Conservation (phyloP, 2,329 filamentous ascomycete genomes). For the Elsinoe necatrix region DNA sequence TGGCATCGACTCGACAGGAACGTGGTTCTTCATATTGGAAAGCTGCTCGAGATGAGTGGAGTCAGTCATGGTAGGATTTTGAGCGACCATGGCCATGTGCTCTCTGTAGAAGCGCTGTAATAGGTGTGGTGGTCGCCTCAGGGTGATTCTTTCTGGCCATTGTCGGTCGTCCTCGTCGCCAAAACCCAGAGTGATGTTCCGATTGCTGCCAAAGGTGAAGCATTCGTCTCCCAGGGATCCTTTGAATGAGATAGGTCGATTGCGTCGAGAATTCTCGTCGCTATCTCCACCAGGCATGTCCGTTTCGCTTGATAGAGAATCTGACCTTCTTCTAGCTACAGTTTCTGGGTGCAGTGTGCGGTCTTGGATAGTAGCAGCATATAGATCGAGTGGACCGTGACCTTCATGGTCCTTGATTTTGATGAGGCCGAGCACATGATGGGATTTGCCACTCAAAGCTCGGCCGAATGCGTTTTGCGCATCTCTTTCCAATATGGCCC, state of each 20-base stretch:
- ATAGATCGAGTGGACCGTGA: conserved; percentile 88
- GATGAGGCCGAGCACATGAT: conserved; percentile 65
- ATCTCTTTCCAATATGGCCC: conserved; percentile 72
- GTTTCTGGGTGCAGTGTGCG: conserved; percentile 49
- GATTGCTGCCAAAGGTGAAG: conserved; percentile 93
- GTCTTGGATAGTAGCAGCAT: conserved; percentile 74
- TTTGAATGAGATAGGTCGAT: conserved; percentile 19
- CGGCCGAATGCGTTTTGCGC: conserved; percentile 56
- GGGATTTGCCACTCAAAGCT: conserved; percentile 48
- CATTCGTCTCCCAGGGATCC: conserved; percentile 66
- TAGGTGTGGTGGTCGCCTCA: conserved; percentile 70
- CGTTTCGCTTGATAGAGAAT: conserved; percentile 33
- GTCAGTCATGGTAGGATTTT: conserved; percentile 23
- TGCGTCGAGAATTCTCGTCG: conserved; percentile 16
- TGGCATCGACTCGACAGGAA: conserved; percentile 53
- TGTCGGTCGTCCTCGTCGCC: conserved; percentile 95
- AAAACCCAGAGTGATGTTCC: conserved; percentile 83
- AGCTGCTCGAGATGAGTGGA: conserved; percentile 19
- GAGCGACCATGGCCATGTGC: conserved; percentile 42
- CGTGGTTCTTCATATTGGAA: conserved; percentile 16
- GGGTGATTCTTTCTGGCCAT: conserved; percentile 72
- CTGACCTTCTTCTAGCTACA: conserved; percentile 27
- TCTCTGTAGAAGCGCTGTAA: conserved; percentile 65
- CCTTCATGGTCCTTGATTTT: conserved; percentile 95
- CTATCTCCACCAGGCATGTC: conserved; percentile 38